Evolutionary conservation across 352 stramenopile genomes (phyloP), one percentile per base, ranked within the genome.

Genomic region (Phytophthora nicotianae): DNA sequence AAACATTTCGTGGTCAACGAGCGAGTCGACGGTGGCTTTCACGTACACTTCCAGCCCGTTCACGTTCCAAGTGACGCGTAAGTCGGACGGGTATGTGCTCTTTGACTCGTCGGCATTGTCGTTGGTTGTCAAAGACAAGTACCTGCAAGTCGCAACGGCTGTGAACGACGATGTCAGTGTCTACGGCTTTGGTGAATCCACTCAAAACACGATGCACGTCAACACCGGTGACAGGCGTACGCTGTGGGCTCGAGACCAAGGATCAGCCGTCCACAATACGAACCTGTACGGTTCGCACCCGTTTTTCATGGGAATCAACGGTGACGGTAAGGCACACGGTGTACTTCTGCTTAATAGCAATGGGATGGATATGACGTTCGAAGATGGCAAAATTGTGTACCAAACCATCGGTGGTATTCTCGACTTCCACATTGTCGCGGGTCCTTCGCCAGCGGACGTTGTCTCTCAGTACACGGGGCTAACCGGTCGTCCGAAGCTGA

Each of bases 221-320:
- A 62, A 61, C 26, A 53, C 60, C 23, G 78, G 74, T 10, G 75
- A 90, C 27, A 80, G 80, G 50, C 68, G 81, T 51, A 88, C 79
- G 7, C 52, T 86, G 17, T 84, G 69, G 65, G 70, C 71, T 16
- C 68, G 77, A 0, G 79, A 88, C 48, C 65, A 80, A 27, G 21
- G 35, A 17, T 78, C 77, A 0, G 54, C 62, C 21, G 74, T 74
- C 1, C 89, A 91, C 66, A 65, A 75, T 20, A n/a, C n/a, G n/a
- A n/a, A n/a, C n/a, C n/a, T n/a, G n/a, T 91, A 91, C 51, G 82
- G 77, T 24, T 78, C 75, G 0, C 77, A 88, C 27, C 82, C 82
- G 29, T 86, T 88, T 55, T 88, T 81, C 64, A 20, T 89, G 14
- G 71, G 73, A 3, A 21, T 87, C n/a, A 80, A 87, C 37, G 40